Conservation (phyloP, 352 stramenopile species). For the Phytophthora fragariae region DNA sequence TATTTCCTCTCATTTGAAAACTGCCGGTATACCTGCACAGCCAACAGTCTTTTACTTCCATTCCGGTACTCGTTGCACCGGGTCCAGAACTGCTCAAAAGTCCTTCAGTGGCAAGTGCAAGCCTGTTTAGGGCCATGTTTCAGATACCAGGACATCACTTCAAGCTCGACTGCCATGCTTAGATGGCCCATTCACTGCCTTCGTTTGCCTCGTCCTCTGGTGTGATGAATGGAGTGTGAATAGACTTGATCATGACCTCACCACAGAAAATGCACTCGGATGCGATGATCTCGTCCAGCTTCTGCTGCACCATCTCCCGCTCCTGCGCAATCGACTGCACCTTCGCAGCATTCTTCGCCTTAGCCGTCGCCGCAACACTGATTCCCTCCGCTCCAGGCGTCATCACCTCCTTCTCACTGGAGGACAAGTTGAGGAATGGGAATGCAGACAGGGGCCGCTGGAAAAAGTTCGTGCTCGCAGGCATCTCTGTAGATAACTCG, state of each 20-base stretch:
- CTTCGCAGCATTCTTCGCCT: conserved; percentile 71
- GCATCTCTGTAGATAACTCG: conserved; percentile 83
- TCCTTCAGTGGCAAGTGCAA: conserved; percentile 7
- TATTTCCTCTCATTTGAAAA: conserved; percentile 30
- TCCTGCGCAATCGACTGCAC: conserved; percentile 85
- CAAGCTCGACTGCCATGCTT: conserved; percentile 26
- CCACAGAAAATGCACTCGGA: conserved; percentile 96
- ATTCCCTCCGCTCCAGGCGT: conserved; percentile 50
- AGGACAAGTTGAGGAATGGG: conserved; percentile 72
- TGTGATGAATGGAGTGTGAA: conserved; percentile 93
- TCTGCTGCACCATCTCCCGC: conserved; percentile 92
- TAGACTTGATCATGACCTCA: conserved; percentile 96
- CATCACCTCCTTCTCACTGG: conserved; percentile 78
- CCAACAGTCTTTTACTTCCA: not conserved
- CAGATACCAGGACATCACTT: not conserved
- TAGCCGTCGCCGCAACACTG: conserved; percentile 50
- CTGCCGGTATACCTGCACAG: not conserved
- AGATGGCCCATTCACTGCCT: conserved; percentile 88
- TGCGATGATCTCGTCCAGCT: conserved; percentile 94
- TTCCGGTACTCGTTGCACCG: not conserved
- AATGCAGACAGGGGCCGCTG: conserved; percentile 67
- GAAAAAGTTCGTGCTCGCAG: conserved; percentile 80
- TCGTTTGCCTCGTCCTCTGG: conserved; percentile 85
- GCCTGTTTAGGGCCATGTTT: not conserved
- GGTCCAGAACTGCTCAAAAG: not conserved